Evolutionary conservation across 805 yeast genomes (phyloP), one percentile per base, ranked within the genome.

Genomic region (Candida boidinii): DNA sequence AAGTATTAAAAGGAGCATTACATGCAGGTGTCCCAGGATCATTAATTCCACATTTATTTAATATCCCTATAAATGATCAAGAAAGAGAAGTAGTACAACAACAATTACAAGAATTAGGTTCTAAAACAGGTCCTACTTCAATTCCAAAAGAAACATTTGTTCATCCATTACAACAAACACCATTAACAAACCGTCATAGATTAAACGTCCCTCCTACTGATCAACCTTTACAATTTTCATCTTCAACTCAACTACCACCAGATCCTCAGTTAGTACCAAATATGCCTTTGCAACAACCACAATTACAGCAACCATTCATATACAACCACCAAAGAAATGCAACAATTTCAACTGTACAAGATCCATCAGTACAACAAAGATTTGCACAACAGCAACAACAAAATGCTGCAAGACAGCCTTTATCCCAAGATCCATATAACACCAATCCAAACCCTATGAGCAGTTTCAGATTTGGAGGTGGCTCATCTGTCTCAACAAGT

Each of bases 21-120:
- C 60, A 59, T 17, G 69, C 77, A 11, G 77, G 78, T 13, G 60
- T 87, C 2, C 92, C 95, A 0, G 62, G 76, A 1, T 54, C 68
- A 30, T 51, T 78, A 39, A 75, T 87, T 11, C 81, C 92, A 0
- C 43, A 62, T 13, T 53, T 85, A 45, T 77, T 83, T 43, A 39
- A 45, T 20, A 39, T 22, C 7, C 30, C 44, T 2, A 39, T 36
- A 43, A 40, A 33, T 33, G n/a, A 30, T 49, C 34, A 36, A 31
- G 33, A 35, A 35, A 18, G 30, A 34, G 30, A 38, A 34, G n/a
- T n/a, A n/a, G n/a, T n/a, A n/a, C 17, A 31, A 23, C 27, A 17
- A 19, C 30, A n/a, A 22, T 24, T 28, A 28, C 27, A 25, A 33
- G 45, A 42, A 12, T 49, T 43, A 16, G 29, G 39, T 10, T 28